A percentile compares a stretch with the other conserved stretches of the same genome.
Evolutionary conservation across 495 filamentous ascomycete species (phyloP).

Genomic region (Trichodelitschia bisporula): DNA sequence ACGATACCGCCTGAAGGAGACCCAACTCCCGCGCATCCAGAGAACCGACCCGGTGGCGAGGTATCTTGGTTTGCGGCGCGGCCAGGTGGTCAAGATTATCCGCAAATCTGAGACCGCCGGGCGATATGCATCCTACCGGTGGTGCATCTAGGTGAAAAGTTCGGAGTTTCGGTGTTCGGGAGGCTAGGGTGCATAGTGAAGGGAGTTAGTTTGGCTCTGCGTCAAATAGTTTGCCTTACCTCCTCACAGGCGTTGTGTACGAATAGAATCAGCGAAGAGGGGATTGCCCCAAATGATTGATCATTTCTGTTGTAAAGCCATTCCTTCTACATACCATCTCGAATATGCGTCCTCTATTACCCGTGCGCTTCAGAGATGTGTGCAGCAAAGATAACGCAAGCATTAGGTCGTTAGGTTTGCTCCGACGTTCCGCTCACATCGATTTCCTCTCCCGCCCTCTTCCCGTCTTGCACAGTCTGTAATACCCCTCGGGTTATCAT

Average conservation of each 20-base stretch:
- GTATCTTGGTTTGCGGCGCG: constrained; percentile 74
- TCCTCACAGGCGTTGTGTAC: no score
- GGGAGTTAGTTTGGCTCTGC: constrained; percentile 2
- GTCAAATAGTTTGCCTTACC: no score
- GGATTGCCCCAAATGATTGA: no score
- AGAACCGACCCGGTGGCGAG: constrained; percentile 73
- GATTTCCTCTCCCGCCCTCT: not conserved
- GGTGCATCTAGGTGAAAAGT: constrained; percentile 26
- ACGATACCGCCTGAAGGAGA: constrained; percentile 89
- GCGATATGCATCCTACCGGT: constrained; percentile 48
- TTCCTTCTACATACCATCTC: no score
- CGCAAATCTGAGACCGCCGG: constrained; percentile 56
- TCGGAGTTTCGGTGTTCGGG: no score
- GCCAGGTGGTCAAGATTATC: constrained; percentile 97
- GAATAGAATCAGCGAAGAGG: no score
- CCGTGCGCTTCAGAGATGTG: no score
- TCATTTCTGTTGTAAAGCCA: no score
- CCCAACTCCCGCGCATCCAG: constrained; percentile 80
- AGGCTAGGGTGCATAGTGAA: constrained; percentile 1
- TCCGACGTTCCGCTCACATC: no score
- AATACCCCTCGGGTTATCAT: not conserved
- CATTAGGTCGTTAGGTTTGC: no score
- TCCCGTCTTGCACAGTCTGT: not conserved
- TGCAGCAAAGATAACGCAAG: no score
- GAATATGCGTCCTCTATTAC: no score